Conservation (phyloP, 306 rosid genomes). For the Acmispon strigosus region DNA sequence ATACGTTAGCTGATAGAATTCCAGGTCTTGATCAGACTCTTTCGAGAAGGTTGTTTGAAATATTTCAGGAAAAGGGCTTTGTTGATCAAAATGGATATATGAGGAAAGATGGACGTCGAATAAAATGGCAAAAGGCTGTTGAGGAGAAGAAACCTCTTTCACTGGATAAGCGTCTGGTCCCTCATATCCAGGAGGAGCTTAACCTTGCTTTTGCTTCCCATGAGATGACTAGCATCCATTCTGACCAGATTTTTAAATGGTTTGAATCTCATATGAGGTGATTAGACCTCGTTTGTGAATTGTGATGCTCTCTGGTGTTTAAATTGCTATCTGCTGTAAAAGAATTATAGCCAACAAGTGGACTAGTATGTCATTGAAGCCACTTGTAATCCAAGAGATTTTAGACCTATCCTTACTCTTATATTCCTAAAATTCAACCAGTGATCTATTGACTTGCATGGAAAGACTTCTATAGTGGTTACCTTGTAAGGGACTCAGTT, state of each 20-base stretch:
- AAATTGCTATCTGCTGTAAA: not conserved
- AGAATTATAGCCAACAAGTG: not conserved
- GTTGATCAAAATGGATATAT: constrained; percentile 68
- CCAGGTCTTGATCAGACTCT: constrained; percentile 55
- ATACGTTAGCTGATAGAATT: constrained; percentile 61
- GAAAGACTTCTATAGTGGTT: not conserved
- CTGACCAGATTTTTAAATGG: constrained; percentile 70
- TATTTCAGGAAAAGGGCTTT: constrained; percentile 56
- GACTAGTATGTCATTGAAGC: not conserved
- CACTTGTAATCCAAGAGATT: not conserved
- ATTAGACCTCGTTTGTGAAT: not conserved
- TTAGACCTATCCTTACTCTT: not conserved
- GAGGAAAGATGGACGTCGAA: constrained; percentile 70
- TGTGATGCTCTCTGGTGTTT: not conserved
- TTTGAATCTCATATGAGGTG: constrained; percentile 60
- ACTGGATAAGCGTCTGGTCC: constrained; percentile 38
- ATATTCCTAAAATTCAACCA: not conserved
- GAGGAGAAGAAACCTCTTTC: constrained; percentile 32
- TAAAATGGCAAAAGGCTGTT: constrained; percentile 51
- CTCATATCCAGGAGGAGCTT: constrained; percentile 79
- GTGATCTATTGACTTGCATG: constrained; percentile 13
- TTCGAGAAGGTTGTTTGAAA: constrained; percentile 53
- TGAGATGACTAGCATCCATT: constrained; percentile 78
- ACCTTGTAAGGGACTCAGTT: not conserved
- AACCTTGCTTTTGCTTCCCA: constrained; percentile 87